Evolutionary conservation across 202 grass and related monocot species (phyloP), one percentile per base, ranked within the genome.

Genomic region (Brachypodium distachyon): DNA sequence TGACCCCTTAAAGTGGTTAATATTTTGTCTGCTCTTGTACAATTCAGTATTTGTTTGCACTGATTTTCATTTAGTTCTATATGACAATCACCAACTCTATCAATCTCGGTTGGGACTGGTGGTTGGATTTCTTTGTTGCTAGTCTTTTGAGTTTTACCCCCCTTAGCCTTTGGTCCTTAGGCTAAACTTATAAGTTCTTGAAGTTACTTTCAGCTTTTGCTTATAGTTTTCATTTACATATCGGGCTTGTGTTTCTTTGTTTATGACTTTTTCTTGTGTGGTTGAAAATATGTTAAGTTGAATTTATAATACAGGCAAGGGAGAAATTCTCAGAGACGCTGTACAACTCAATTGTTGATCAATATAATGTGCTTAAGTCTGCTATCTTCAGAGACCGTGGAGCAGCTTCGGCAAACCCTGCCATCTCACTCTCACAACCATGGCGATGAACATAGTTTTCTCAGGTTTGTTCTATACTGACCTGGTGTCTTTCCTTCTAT

Each of bases 331-430:
- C 87, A 60, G 40, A 84, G 52, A 67, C 70, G 28, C 33, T 99
- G 60, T 96, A 99, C 72, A 74, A 77, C 64, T 91, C 87, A 54
- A 83, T 99, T 49, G 72, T 81, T 66, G 82, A 88, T 67, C 92
- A 96, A 29, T 96, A 96, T 70, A 84, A 89, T 63, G 74, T 75
- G 77, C 96, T 96, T 58, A 90, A 91, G 43, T 85, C 89, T 89
- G 83, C 90, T 70, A 93, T 96, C 40, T 87, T 89, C 52, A 89
- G 67, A 73, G 72, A 61, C 59, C 53, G 31, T 60, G 83, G 81
- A 81, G 83, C 77, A 63, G 36, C 73, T 89, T 90, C 52, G 19
- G 87, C 83, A 39, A 78, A 61, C 10, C 74, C 86, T 73, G 60
- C 28, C 60, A 47, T 93, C 71, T 93, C 90, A 50, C 92, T 99